phyloP scores from a whole-genome alignment of 2,329 filamentous ascomycete species.

The Talaromyces islandicus region DNA sequence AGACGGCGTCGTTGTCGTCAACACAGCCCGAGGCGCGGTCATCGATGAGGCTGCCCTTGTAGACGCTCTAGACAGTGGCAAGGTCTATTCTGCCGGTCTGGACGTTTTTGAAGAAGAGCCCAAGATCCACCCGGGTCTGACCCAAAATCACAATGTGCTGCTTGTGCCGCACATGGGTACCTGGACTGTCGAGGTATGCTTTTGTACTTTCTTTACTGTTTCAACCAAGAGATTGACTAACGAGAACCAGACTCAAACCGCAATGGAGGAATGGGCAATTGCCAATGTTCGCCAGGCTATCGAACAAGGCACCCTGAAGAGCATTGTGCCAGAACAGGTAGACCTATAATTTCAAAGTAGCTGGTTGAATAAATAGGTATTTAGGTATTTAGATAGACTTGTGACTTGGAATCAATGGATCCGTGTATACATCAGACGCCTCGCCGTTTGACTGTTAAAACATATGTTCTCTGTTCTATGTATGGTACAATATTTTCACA shows the following conservation, averaged over 20 bases:
- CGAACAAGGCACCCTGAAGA: slow-evolving; percentile 57
- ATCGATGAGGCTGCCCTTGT: slow-evolving; percentile 79
- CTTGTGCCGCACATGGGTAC: slow-evolving; percentile 84
- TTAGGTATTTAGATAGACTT: background rate
- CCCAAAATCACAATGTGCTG: slow-evolving; percentile 65
- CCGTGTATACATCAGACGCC: background rate
- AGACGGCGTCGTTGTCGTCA: slow-evolving; percentile 67
- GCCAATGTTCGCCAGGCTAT: slow-evolving; percentile 62
- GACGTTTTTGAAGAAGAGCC: slow-evolving; percentile 84
- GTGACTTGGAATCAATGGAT: background rate
- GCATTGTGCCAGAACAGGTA: slow-evolving; percentile 66
- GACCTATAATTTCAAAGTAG: slow-evolving; percentile 26
- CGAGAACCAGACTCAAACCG: slow-evolving; percentile 41
- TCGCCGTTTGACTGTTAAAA: background rate
- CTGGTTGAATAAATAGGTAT: background rate
- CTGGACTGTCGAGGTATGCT: slow-evolving; percentile 59
- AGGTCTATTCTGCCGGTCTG: slow-evolving; percentile 65
- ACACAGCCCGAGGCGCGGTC: slow-evolving; percentile 76
- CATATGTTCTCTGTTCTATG: background rate
- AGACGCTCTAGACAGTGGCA: slow-evolving; percentile 61
- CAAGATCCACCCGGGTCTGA: slow-evolving; percentile 63
- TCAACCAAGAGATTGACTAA: background rate
- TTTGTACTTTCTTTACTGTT: background rate
- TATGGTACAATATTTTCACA: background rate
- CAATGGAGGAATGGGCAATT: slow-evolving; percentile 71